Evolutionary conservation across 2,329 filamentous ascomycete species (phyloP).

Genomic region (Cadophora luteo-olivacea): DNA sequence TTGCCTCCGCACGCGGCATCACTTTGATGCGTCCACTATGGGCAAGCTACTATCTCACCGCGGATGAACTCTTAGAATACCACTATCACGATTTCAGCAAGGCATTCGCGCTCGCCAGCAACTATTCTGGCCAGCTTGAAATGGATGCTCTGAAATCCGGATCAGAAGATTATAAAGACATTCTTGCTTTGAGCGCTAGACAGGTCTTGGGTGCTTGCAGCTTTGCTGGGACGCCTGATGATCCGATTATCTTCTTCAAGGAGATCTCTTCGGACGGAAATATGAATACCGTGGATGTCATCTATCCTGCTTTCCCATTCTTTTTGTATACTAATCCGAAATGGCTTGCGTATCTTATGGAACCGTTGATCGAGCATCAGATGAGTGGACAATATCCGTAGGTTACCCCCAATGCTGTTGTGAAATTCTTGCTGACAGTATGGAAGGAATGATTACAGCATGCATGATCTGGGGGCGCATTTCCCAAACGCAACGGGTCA

Average conservation of each 20-base stretch:
- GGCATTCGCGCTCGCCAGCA: constrained; percentile 67
- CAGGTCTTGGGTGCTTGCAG: constrained; percentile 82
- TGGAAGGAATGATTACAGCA: constrained; percentile 71
- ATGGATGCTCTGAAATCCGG: constrained; percentile 76
- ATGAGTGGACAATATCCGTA: constrained; percentile 79
- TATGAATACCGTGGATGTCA: constrained; percentile 85
- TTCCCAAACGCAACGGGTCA: constrained; percentile 83
- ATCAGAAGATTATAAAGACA: constrained; percentile 77
- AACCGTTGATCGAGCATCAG: constrained; percentile 83
- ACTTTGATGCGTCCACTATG: constrained; percentile 82
- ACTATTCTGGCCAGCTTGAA: constrained; percentile 76
- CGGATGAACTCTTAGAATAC: constrained; percentile 71
- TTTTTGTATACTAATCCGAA: constrained; percentile 84
- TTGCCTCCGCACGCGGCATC: constrained; percentile 75
- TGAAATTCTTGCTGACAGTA: neutral
- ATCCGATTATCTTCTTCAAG: constrained; percentile 80
- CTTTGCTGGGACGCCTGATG: constrained; percentile 74
- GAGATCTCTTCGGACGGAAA: constrained; percentile 89
- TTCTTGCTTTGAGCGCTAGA: constrained; percentile 77
- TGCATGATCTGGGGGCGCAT: constrained; percentile 76
- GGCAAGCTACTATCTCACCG: constrained; percentile 73
- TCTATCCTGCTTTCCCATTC: constrained; percentile 86
- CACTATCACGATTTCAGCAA: constrained; percentile 78
- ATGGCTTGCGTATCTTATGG: constrained; percentile 80
- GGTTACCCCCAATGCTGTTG: constrained; percentile 7